Conservation (phyloP, 1,139 yeast genomes). For the Hanseniaspora gamundiae region DNA sequence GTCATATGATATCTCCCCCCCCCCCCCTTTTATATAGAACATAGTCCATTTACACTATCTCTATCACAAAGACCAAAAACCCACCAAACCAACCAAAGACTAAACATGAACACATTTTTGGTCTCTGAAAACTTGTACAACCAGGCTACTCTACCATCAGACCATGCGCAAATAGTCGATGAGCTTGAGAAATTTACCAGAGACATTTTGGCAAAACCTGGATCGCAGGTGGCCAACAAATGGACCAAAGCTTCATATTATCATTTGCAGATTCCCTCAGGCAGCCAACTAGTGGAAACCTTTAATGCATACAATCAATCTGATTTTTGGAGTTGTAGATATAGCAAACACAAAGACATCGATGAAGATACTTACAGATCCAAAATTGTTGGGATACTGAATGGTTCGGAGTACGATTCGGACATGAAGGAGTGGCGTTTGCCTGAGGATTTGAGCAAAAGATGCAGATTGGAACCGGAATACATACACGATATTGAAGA, state of each 20-base stretch:
- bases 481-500: conserved; percentile 23
- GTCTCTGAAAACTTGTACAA: background rate
- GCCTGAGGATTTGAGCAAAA: conserved; percentile 4
- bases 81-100: background rate
- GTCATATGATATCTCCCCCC: too few relatives aligned
- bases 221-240: background rate
- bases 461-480: conserved; percentile 22
- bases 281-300: conserved; percentile 18
- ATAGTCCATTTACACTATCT: too few relatives aligned
- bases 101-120: background rate
- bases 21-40: too few relatives aligned
- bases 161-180: background rate
- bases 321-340: conserved; percentile 37
- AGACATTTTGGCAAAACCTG: background rate
- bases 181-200: background rate
- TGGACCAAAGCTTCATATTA: background rate
- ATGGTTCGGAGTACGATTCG: conserved; percentile 14
- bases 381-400: conserved; percentile 26
- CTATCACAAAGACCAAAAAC: conserved; percentile 1
- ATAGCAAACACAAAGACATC: conserved; percentile 26
- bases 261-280: background rate
- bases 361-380: conserved; percentile 27
- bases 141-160: background rate
- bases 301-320: conserved; percentile 21
- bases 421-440: background rate